phyloP scores from a whole-genome alignment of 2,329 filamentous ascomycete genomes.

The Fusarium piperis region DNA sequence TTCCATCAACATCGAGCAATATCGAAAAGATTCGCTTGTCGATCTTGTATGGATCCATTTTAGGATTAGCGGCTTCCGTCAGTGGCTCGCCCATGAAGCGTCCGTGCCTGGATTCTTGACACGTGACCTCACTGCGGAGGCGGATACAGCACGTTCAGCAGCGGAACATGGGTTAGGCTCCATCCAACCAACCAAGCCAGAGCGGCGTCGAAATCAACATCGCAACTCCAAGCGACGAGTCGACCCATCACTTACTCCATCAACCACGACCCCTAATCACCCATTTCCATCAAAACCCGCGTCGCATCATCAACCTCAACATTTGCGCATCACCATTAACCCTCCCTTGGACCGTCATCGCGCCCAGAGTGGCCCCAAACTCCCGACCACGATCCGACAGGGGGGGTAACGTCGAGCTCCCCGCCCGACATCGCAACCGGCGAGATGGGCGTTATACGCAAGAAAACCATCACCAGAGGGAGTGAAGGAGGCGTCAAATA shows the following conservation, averaged over 20 bases:
- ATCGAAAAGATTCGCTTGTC: not conserved
- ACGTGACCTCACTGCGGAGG: conserved; percentile 7
- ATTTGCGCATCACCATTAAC: conserved; percentile 31
- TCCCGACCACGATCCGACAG: conserved; percentile 29
- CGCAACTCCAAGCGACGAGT: conserved; percentile 37
- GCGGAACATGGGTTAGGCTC: conserved; percentile 23
- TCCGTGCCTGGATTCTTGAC: not conserved
- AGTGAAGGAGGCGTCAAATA: conserved; percentile 93
- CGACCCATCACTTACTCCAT: conserved; percentile 37
- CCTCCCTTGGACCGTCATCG: conserved; percentile 18
- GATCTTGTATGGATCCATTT: not conserved
- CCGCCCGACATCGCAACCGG: conserved; percentile 38
- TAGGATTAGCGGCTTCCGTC: not conserved
- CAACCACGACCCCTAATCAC: conserved; percentile 38
- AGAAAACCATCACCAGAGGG: conserved; percentile 88
- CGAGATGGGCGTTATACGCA: conserved; percentile 91
- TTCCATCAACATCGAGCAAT: not conserved
- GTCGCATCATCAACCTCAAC: conserved; percentile 25
- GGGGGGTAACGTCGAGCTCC: conserved; percentile 42
- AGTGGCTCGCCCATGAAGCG: conserved; percentile 10
- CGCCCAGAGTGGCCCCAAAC: conserved; percentile 27
- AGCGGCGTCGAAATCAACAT: conserved; percentile 40
- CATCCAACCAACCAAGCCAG: conserved; percentile 30
- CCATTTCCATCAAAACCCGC: conserved; percentile 45
- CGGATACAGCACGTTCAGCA: not conserved